Conservation (phyloP, 768 basidiomycete species). For the Lentinula aciculospora region DNA sequence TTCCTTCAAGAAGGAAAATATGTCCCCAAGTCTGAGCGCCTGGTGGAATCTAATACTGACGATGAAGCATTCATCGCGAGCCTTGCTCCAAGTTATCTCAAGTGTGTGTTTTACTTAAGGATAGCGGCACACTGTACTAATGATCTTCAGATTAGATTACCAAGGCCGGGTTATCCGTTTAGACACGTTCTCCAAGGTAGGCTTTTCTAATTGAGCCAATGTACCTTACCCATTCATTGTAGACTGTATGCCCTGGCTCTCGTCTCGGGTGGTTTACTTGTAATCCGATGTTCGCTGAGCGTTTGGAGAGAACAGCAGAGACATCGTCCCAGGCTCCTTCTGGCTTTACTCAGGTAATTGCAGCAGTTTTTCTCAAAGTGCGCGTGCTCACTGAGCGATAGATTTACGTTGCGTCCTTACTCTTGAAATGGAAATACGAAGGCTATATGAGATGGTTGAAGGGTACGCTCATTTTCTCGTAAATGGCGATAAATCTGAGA, state of each 20-base stretch:
- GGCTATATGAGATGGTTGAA: conserved; percentile 78
- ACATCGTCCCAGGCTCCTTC: conserved; percentile 63
- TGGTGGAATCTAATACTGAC: conserved; percentile 16
- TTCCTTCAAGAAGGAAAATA: conserved; percentile 65
- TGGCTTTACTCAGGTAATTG: conserved; percentile 59
- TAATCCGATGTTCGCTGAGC: conserved; percentile 69
- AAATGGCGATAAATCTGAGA: background rate
- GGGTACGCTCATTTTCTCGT: conserved; percentile 30
- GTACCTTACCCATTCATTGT: conserved; percentile 1
- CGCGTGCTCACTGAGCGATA: conserved; percentile 12
- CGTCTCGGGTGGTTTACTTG: conserved; percentile 80
- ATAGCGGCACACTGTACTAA: background rate
- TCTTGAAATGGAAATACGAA: conserved; percentile 60
- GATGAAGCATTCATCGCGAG: conserved; percentile 42
- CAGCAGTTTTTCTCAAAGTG: background rate
- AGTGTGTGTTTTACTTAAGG: conserved; percentile 21
- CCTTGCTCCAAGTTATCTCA: conserved; percentile 59
- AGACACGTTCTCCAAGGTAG: conserved; percentile 74
- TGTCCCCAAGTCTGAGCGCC: conserved; percentile 33
- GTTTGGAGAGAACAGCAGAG: conserved; percentile 66
- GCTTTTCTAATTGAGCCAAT: background rate
- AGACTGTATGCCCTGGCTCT: conserved; percentile 76
- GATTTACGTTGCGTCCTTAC: conserved; percentile 54
- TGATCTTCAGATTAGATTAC: conserved; percentile 48
- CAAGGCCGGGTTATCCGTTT: conserved; percentile 82